phyloP scores from a whole-genome alignment of 495 filamentous ascomycete species.

The Penicillium steckii region DNA sequence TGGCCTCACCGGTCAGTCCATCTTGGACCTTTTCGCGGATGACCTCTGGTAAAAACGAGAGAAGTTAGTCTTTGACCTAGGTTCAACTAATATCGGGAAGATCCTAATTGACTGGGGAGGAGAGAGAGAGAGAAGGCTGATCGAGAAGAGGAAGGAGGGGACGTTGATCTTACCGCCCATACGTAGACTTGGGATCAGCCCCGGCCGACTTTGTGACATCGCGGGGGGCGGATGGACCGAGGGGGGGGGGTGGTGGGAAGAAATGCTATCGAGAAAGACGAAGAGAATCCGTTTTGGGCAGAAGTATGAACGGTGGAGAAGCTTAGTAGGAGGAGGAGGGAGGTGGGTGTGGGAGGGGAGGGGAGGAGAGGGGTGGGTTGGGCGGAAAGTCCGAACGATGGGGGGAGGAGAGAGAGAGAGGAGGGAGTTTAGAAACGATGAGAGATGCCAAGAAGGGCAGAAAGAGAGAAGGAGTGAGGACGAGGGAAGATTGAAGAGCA shows the following conservation, averaged over 20 bases:
- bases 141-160: background rate
- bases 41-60: slow-evolving; percentile 62
- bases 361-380: slow-evolving; percentile 20
- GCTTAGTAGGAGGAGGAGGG: slow-evolving; percentile 19
- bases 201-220: slow-evolving; percentile 75
- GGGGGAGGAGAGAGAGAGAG: slow-evolving; percentile 22
- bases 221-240: slow-evolving; percentile 15
- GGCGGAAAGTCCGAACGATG: slow-evolving; percentile 31
- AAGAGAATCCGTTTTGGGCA: slow-evolving; percentile 28
- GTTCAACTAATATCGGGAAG: background rate
- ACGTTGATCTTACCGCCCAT: slow-evolving; percentile 71
- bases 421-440: slow-evolving; percentile 26
- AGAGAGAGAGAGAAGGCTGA: slow-evolving; percentile 6
- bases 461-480: slow-evolving; percentile 8
- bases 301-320: slow-evolving; percentile 24
- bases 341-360: too few relatives aligned
- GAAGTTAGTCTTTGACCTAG: background rate
- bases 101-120: background rate
- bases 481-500: background rate
- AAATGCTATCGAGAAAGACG: slow-evolving; percentile 29
- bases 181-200: slow-evolving; percentile 72
- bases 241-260: slow-evolving; percentile 8
- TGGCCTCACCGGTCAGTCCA: slow-evolving; percentile 91
- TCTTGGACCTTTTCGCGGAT: slow-evolving; percentile 99
- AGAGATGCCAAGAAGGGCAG: slow-evolving; percentile 22